These are phyloP conservation scores for Podospora pseudocomata DNA, from an alignment of 495 filamentous ascomycete species.

Conservation along the genomic window DNA sequence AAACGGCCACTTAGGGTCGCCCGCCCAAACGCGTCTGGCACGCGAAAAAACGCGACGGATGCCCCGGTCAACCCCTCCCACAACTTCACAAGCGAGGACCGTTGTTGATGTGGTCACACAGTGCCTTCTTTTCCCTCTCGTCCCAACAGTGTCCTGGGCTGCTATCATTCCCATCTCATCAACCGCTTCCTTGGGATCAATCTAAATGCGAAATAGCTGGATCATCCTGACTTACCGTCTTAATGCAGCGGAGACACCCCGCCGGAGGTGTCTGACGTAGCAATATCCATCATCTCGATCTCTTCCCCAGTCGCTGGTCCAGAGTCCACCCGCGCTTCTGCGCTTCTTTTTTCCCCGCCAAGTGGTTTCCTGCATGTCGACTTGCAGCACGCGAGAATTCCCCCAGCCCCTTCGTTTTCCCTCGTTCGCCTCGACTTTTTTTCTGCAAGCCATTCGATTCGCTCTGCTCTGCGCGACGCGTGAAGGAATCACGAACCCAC, in stretches of 20 bases:
- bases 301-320: not conserved
- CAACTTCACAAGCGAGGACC: not conserved
- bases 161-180: not conserved
- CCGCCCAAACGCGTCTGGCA: slow-evolving; percentile 10
- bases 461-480: slow-evolving; percentile 16
- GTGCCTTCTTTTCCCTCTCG: not conserved
- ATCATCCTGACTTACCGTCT: slow-evolving; percentile 1
- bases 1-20: not conserved
- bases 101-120: not conserved
- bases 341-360: slow-evolving; percentile 6
- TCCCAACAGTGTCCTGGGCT: not conserved
- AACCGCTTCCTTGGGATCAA: not conserved
- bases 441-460: slow-evolving; percentile 21
- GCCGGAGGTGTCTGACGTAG: slow-evolving; percentile 1
- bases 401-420: slow-evolving; percentile 33
- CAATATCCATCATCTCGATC: not conserved
- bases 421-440: slow-evolving; percentile 18
- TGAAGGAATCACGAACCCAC: slow-evolving; percentile 6
- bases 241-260: not conserved
- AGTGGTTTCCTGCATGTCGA: slow-evolving; percentile 14
- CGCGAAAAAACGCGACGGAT: slow-evolving; percentile 22
- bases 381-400: slow-evolving; percentile 7
- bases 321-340: not conserved
- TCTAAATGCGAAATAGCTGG: not conserved
- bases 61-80: slow-evolving; percentile 3